phyloP scores from a whole-genome alignment of 2,329 filamentous ascomycete species.

The Diaporthe ilicicola region DNA sequence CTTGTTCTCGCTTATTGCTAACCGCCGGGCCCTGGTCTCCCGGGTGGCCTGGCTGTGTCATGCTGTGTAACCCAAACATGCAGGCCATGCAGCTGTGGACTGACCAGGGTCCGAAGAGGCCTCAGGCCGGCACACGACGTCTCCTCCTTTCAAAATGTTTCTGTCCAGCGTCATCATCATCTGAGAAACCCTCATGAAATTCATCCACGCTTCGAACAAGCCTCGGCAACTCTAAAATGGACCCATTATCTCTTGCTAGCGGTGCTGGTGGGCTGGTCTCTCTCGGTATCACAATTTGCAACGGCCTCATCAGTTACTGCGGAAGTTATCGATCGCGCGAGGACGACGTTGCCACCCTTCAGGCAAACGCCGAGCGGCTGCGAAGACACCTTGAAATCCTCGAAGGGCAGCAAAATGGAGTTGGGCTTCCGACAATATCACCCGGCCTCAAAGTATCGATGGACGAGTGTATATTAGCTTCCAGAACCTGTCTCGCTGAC shows the following conservation, averaged over 20 bases:
- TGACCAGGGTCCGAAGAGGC: neutral
- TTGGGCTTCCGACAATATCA: neutral
- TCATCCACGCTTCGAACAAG: no score
- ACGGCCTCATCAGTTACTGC: neutral
- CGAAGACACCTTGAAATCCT: neutral
- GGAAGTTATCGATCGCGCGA: neutral
- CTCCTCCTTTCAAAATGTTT: neutral
- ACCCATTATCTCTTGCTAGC: neutral
- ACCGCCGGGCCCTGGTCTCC: neutral
- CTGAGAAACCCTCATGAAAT: no score
- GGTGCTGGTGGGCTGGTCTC: neutral
- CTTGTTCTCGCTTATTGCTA: neutral
- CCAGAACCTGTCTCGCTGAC: neutral
- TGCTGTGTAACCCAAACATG: neutral
- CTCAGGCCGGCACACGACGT: neutral
- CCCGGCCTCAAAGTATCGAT: neutral
- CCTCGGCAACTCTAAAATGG: neutral
- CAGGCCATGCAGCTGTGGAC: neutral
- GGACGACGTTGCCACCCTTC: neutral
- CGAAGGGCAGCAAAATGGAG: neutral
- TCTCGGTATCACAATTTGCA: neutral
- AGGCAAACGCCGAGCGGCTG: neutral
- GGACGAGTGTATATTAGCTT: neutral
- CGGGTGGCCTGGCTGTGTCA: slow-evolving; percentile 13
- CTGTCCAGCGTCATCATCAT: neutral